These are phyloP conservation scores for Gryganskiella cystojenkinii DNA, from an alignment of 192 early-diverging fungal genomes.

Conservation along the genomic window DNA sequence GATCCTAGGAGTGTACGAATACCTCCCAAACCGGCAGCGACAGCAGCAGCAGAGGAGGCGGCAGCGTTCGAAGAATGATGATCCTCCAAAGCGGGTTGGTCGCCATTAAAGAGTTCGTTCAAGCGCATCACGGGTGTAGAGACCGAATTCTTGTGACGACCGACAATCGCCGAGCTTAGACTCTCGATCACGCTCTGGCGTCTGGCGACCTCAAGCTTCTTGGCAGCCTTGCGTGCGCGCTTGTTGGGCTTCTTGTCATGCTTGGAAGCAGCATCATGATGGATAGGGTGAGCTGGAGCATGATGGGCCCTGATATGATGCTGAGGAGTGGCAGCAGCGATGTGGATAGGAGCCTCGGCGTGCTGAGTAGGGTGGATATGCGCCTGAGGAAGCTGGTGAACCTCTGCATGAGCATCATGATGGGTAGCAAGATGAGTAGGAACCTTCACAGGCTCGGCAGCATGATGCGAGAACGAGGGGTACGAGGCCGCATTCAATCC, in stretches of 20 bases:
- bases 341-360: too few species aligned
- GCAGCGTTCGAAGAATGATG: too few species aligned
- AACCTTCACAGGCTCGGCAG: neutral
- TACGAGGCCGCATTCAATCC: neutral
- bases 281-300: neutral
- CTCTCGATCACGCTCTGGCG: conserved; percentile 13
- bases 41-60: neutral
- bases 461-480: neutral
- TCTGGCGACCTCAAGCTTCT: conserved; percentile 10
- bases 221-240: conserved; percentile 26
- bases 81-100: neutral
- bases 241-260: conserved; percentile 18
- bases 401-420: too few species aligned
- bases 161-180: conserved; percentile 22
- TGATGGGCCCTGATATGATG: neutral
- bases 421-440: neutral
- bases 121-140: conserved; percentile 20
- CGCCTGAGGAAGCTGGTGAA: too few species aligned
- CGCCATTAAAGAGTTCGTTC: conserved; percentile 25
- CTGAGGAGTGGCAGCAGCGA: neutral
- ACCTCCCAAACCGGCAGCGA: conserved; percentile 5
- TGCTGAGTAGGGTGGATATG: too few species aligned
- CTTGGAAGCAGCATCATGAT: neutral
- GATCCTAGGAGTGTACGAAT: conserved; percentile 2
- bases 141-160: conserved; percentile 29